phyloP scores from a whole-genome alignment of 2,329 filamentous ascomycete genomes.

The Uncinocarpus reesii region DNA sequence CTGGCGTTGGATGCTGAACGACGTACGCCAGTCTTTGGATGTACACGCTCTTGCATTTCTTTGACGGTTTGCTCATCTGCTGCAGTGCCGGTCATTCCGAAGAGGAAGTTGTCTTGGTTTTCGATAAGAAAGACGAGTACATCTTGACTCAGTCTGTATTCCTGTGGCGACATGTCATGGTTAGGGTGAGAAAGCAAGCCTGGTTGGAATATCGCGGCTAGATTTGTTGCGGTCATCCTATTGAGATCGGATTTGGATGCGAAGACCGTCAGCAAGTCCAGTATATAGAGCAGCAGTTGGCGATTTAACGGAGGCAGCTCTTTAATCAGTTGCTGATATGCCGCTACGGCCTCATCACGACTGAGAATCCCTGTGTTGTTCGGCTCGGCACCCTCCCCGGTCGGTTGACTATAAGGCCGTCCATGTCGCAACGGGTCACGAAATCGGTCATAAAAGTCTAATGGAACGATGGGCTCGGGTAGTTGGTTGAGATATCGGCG shows the following conservation, averaged over 20 bases:
- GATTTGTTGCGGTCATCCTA: constrained; percentile 88
- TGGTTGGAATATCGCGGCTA: constrained; percentile 95
- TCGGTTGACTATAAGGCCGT: constrained; percentile 59
- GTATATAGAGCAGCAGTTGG: constrained; percentile 86
- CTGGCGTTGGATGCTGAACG: constrained; percentile 82
- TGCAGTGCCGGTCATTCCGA: constrained; percentile 97
- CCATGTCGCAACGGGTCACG: constrained; percentile 66
- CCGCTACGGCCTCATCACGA: constrained; percentile 61
- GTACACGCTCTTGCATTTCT: constrained; percentile 55
- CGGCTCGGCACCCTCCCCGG: constrained; percentile 51
- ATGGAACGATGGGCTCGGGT: constrained; percentile 88
- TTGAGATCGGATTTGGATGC: constrained; percentile 94
- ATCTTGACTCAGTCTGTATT: constrained; percentile 91
- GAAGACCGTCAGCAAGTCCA: constrained; percentile 91
- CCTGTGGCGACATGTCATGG: constrained; percentile 89
- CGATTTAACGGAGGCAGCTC: constrained; percentile 86
- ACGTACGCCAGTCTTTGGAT: constrained; percentile 41
- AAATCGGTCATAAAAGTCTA: constrained; percentile 87
- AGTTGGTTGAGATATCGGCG: constrained; percentile 92
- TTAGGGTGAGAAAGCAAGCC: constrained; percentile 87
- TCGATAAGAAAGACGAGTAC: constrained; percentile 97
- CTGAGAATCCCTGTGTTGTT: constrained; percentile 67
- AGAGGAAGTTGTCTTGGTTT: constrained; percentile 95
- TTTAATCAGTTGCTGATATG: constrained; percentile 84
- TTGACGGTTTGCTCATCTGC: constrained; percentile 70